These are phyloP conservation scores for Torrubiellomyces zombiae DNA, from an alignment of 2,329 filamentous ascomycete species.

Conservation along the genomic window DNA sequence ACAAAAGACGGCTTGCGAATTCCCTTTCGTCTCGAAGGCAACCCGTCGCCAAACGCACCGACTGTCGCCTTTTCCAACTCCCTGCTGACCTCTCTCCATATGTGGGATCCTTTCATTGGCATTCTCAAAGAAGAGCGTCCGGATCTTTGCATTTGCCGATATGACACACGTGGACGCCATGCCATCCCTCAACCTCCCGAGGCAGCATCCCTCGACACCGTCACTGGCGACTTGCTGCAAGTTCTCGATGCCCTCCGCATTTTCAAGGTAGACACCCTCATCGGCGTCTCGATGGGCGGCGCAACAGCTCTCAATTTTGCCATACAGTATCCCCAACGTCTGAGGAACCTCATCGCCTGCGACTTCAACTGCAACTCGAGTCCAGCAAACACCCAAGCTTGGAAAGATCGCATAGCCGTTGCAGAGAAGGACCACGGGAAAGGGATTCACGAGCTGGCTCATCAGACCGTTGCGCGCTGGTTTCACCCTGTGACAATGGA, in stretches of 20 bases:
- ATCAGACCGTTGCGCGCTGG: conserved; percentile 59
- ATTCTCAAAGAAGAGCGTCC: conserved; percentile 43
- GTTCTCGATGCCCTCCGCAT: conserved; percentile 57
- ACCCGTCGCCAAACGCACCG: conserved; percentile 46
- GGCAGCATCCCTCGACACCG: conserved; percentile 43
- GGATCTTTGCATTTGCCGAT: conserved; percentile 58
- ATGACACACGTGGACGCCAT: conserved; percentile 57
- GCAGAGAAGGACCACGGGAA: conserved; percentile 39
- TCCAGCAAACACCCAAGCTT: conserved; percentile 58
- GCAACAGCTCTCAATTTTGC: conserved; percentile 61
- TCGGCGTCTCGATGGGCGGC: conserved; percentile 71
- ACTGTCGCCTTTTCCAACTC: conserved; percentile 66
- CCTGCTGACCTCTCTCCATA: conserved; percentile 58
- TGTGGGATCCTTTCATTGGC: conserved; percentile 63
- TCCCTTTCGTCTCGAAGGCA: conserved; percentile 63
- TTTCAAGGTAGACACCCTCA: conserved; percentile 43
- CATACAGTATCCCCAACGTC: conserved; percentile 42
- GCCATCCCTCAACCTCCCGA: conserved; percentile 26
- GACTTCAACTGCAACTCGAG: conserved; percentile 65
- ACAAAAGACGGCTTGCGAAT: conserved; percentile 51
- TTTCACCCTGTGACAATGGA: conserved; percentile 43
- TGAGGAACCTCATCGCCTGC: conserved; percentile 51
- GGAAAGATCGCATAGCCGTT: conserved; percentile 58
- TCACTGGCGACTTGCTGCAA: conserved; percentile 49
- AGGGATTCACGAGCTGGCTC: conserved; percentile 51